Percentiles rank a stretch among this genome's conserved stretches.
phyloP scores from a whole-genome alignment of 1,284 basidiomycete genomes.

The Rhodotorula sp. region DNA sequence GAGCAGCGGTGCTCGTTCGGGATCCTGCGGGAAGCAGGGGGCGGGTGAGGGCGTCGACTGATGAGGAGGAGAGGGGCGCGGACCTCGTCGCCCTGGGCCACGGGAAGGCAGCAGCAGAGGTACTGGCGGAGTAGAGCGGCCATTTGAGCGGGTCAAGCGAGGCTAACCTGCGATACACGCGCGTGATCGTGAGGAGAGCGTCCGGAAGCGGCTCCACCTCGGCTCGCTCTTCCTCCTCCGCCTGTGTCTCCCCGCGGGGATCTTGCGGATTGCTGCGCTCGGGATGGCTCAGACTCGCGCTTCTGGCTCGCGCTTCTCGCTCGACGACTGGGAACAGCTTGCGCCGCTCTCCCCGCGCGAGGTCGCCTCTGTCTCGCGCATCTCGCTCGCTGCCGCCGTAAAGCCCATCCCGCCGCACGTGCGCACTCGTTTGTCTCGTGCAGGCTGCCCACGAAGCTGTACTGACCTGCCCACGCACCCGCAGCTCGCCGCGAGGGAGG shows the following conservation, averaged over 20 bases:
- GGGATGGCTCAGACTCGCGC: constrained; percentile 20
- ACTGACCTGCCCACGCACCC: background rate
- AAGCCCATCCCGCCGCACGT: constrained; percentile 22
- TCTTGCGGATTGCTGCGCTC: background rate
- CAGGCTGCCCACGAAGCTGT: constrained; percentile 7
- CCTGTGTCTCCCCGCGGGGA: background rate
- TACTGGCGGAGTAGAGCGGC: constrained; percentile 3
- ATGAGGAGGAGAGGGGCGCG: background rate
- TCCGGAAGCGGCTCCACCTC: background rate
- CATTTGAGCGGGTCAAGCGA: background rate
- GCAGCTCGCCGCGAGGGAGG: constrained; percentile 4
- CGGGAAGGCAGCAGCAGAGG: constrained; percentile 24
- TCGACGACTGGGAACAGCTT: constrained; percentile 87
- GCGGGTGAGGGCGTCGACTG: background rate
- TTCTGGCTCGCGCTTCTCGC: constrained; percentile 43
- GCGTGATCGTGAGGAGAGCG: background rate
- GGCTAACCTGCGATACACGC: background rate
- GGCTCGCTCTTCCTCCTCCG: background rate
- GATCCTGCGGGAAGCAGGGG: background rate
- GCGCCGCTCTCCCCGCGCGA: constrained; percentile 60
- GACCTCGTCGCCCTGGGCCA: background rate
- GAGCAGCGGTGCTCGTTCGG: constrained; percentile 18
- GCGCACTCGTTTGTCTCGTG: constrained; percentile 13
- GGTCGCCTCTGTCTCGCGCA: constrained; percentile 10
- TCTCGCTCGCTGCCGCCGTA: background rate